Conservation (phyloP, 1,139 yeast genomes). For the Protomyces macrosporus region DNA sequence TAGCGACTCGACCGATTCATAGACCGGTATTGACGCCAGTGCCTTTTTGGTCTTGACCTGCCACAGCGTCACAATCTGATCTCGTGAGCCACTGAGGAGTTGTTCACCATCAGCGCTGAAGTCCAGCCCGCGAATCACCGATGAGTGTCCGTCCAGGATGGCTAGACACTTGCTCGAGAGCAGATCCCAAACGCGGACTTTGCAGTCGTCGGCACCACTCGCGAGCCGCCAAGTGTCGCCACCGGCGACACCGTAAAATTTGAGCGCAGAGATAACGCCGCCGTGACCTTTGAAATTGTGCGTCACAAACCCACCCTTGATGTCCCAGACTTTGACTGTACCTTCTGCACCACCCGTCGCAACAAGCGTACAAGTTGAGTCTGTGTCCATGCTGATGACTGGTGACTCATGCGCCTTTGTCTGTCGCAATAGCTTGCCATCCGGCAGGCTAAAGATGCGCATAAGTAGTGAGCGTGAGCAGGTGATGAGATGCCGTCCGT, state of each 20-base stretch:
- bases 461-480: conserved; percentile 82
- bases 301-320: conserved; percentile 79
- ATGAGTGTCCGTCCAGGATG: conserved; percentile 63
- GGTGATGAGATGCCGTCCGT: conserved; percentile 62
- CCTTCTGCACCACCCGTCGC: conserved; percentile 98
- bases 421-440: conserved; percentile 37
- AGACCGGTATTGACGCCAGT: conserved; percentile 61
- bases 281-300: conserved; percentile 94
- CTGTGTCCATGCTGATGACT: conserved; percentile 69
- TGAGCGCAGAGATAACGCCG: conserved; percentile 74
- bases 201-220: conserved; percentile 67
- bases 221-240: conserved; percentile 67
- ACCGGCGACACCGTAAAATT: conserved; percentile 61
- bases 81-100: conserved; percentile 83
- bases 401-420: conserved; percentile 61
- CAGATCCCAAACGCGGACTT: conserved; percentile 83
- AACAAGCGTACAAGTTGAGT: conserved; percentile 73
- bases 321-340: conserved; percentile 83
- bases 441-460: conserved; percentile 52
- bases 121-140: conserved; percentile 82
- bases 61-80: conserved; percentile 66
- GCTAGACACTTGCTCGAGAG: conserved; percentile 67
- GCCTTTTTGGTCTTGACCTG: conserved; percentile 53
- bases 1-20: conserved; percentile 42
- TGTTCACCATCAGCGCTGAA: conserved; percentile 51